Base-by-base conservation (phyloP, 116 monocot species). In the Phalaenopsis hybrid region DNA sequence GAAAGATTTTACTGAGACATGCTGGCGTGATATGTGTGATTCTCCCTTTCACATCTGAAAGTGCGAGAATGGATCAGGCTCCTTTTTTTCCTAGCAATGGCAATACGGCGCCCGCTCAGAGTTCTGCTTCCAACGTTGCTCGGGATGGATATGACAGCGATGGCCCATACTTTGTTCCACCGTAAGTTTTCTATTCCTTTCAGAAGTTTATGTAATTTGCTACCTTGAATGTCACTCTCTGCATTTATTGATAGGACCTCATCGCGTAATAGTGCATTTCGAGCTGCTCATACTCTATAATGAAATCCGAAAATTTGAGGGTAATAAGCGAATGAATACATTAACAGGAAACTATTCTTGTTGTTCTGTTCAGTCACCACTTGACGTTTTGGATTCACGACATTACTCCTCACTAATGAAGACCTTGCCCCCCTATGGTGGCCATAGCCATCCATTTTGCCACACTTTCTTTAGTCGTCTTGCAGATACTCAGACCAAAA, bases 91-190 rank as follows among this genome's bases (percentile, higher is more conserved):
- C 92, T 18, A 80, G 82, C 81, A 99, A 90, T 88, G 93, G 89
- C 85, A 86, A 75, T 79, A 83, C 89, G 20, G 92, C 89, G 33
- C 89, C 93, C 44, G 78, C 86, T 74, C 89, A 91, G 33, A 79
- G 73, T 79, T 89, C 85, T 31, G 3, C 21, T 63, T 63, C 63
- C 63, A 63, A 23, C 23, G 63, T 23, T 63, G 79, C 82, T 21
- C 92, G 89, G 33, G 95, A 93, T 77, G 99, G 89, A 57, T 93
- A 95, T 81, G 99, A 99, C 59, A 93, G 95, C 41, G 99, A 99
- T 76, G 93, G 94, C 57, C 86, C 90, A 83, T 86, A 86, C 87
- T 93, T 91, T 76, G 90, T 89, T 59, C 93, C 93, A 18, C 92
- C 92, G 99, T 99, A 86, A 90, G 99, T 88, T 28, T 85, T 23